A percentile compares a stretch with the other conserved stretches of the same genome.
phyloP scores from a whole-genome alignment of 2,329 filamentous ascomycete species.

The Fusarium sp. region DNA sequence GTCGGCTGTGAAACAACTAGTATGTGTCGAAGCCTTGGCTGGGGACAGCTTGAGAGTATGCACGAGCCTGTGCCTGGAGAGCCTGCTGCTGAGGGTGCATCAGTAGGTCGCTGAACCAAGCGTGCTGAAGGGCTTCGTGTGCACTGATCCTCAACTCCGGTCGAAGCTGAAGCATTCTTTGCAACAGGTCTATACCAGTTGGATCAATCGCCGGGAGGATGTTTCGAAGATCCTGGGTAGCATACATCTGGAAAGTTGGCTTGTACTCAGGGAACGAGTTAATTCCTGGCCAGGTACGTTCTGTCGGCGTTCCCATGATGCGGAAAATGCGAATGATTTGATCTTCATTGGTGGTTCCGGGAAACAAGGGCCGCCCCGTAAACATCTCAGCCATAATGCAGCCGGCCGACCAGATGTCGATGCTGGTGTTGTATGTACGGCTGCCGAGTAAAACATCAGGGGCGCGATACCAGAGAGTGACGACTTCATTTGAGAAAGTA shows the following conservation, averaged over 20 bases:
- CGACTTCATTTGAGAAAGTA: conserved; percentile 97
- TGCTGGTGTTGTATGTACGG: conserved; percentile 98
- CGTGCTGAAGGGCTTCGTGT: conserved; percentile 85
- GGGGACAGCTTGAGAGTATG: conserved; percentile 54
- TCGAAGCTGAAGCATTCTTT: conserved; percentile 90
- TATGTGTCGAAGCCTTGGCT: conserved; percentile 54
- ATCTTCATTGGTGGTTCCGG: conserved; percentile 97
- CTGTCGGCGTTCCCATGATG: conserved; percentile 97
- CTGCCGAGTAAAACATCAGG: conserved; percentile 95
- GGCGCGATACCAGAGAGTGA: conserved; percentile 97
- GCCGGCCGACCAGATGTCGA: conserved; percentile 98
- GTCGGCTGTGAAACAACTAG: conserved; percentile 35
- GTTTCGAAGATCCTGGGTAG: conserved; percentile 86
- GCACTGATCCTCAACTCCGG: conserved; percentile 93
- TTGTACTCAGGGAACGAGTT: conserved; percentile 98
- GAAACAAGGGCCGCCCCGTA: conserved; percentile 93
- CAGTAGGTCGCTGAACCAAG: conserved; percentile 86
- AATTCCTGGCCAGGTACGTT: conserved; percentile 95
- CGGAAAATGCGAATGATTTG: conserved; percentile 97
- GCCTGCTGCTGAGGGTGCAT: conserved; percentile 62
- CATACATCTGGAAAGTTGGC: conserved; percentile 91
- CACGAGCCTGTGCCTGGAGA: conserved; percentile 56
- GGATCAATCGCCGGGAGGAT: conserved; percentile 93
- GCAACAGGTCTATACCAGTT: conserved; percentile 85
- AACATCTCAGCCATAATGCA: conserved; percentile 99